These are phyloP conservation scores for Salix udensis DNA, from an alignment of 345 rosid genomes.

Conservation along the genomic window DNA sequence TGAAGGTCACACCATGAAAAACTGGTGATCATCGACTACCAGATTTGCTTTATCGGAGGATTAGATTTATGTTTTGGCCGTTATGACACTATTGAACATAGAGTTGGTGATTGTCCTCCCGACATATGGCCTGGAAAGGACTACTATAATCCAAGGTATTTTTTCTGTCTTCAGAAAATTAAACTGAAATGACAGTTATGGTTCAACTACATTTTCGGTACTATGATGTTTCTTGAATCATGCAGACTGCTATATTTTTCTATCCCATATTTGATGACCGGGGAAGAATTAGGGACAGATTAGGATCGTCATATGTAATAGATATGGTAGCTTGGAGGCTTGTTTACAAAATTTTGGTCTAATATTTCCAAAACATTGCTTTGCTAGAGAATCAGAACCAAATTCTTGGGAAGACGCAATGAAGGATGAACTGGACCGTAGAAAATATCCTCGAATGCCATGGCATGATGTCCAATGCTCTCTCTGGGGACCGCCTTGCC, in stretches of 20 bases:
- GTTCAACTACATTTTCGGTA: background rate
- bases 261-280: background rate
- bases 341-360: background rate
- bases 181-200: background rate
- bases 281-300: background rate
- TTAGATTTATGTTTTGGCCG: conserved; percentile 91
- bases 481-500: conserved; percentile 95
- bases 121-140: conserved; percentile 87
- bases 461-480: conserved; percentile 98
- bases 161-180: background rate
- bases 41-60: conserved; percentile 85
- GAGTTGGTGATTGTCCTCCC: conserved; percentile 68
- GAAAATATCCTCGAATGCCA: conserved; percentile 87
- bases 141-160: conserved; percentile 87
- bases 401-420: conserved; percentile 92
- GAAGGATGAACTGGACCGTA: conserved; percentile 72
- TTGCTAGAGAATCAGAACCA: conserved; percentile 87
- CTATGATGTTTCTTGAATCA: background rate
- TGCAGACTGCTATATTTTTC: background rate
- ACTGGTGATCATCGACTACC: conserved; percentile 78
- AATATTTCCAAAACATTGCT: conserved; percentile 9
- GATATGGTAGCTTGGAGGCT: background rate
- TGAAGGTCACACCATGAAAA: conserved; percentile 96
- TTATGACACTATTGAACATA: conserved; percentile 72
- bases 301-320: background rate